Conservation (phyloP, 148 eudicot species). For the Oxyria digyna region DNA sequence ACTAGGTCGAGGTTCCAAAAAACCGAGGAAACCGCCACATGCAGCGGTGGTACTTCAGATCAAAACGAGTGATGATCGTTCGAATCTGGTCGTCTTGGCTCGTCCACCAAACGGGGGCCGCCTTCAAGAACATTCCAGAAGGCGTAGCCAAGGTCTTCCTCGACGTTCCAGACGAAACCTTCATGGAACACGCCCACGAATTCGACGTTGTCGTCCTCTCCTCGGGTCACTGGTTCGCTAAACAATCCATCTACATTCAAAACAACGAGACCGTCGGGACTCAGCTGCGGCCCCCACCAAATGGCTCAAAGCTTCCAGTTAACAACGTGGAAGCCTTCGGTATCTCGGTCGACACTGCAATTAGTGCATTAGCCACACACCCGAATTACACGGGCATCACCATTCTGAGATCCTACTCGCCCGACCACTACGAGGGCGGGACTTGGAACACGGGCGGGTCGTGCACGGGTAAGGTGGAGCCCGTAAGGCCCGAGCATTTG, state of each 20-base stretch:
- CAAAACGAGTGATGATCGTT: constrained; percentile 65
- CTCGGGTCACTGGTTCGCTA: constrained; percentile 98
- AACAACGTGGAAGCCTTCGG: constrained; percentile 76
- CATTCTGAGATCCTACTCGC: constrained; percentile 71
- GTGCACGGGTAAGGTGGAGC: constrained; percentile 73
- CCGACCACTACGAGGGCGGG: constrained; percentile 94
- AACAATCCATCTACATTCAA: constrained; percentile 61
- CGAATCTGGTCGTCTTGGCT: constrained; percentile 99
- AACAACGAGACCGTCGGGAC: constrained; percentile 84
- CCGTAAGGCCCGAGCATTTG: constrained; percentile 38
- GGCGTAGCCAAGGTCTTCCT: constrained; percentile 74
- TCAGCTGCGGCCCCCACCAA: constrained; percentile 74
- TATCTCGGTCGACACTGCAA: constrained; percentile 66
- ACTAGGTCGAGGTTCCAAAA: constrained; percentile 75
- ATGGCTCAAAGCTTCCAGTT: constrained; percentile 28
- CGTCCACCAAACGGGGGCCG: constrained; percentile 55
- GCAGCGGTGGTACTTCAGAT: constrained; percentile 79
- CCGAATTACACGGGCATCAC: constrained; percentile 63
- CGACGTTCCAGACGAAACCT: constrained; percentile 62
- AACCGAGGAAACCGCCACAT: constrained; percentile 77
- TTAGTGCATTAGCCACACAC: constrained; percentile 51
- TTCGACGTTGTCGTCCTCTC: constrained; percentile 82
- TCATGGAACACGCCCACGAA: constrained; percentile 41
- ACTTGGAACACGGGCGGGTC: constrained; percentile 97
- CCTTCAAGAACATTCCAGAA: constrained; percentile 38